Conservation (phyloP, 805 yeast genomes). For the Ogataea haglerorum region DNA sequence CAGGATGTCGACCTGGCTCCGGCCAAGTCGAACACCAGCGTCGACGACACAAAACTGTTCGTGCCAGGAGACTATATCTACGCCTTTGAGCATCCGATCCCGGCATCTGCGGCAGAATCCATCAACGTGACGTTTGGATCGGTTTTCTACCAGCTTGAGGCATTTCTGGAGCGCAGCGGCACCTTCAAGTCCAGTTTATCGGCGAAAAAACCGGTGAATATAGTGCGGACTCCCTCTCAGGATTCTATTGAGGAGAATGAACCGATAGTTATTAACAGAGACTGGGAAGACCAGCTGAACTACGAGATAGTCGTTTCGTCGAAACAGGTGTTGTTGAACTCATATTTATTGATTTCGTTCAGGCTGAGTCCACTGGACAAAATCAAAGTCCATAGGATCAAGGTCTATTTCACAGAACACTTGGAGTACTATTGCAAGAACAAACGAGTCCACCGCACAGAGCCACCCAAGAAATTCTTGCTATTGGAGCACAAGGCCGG, state of each 20-base stretch:
- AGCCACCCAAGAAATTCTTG: slow-evolving; percentile 79
- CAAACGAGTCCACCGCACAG: slow-evolving; percentile 86
- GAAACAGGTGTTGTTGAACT: slow-evolving; percentile 80
- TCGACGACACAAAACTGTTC: slow-evolving; percentile 41
- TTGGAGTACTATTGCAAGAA: slow-evolving; percentile 84
- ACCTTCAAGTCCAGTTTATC: slow-evolving; percentile 76
- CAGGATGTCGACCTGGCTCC: slow-evolving; percentile 23
- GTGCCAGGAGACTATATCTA: slow-evolving; percentile 89
- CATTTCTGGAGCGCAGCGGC: slow-evolving; percentile 71
- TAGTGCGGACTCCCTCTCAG: slow-evolving; percentile 76
- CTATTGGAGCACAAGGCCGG: slow-evolving; percentile 76
- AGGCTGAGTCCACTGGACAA: slow-evolving; percentile 84
- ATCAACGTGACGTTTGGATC: slow-evolving; percentile 76
- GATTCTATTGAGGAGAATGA: slow-evolving; percentile 83
- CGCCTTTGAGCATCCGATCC: slow-evolving; percentile 86
- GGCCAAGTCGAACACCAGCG: slow-evolving; percentile 20
- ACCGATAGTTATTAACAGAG: slow-evolving; percentile 84
- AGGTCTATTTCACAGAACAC: slow-evolving; percentile 84
- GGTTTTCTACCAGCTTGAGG: slow-evolving; percentile 68
- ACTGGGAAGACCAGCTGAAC: slow-evolving; percentile 90
- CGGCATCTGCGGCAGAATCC: slow-evolving; percentile 79
- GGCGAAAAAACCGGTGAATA: slow-evolving; percentile 58
- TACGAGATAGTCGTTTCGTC: slow-evolving; percentile 92
- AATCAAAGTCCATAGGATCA: slow-evolving; percentile 77
- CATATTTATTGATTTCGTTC: slow-evolving; percentile 80